These are phyloP conservation scores for Colletotrichum brevisporum DNA, from an alignment of 2,329 filamentous ascomycete genomes.

Conservation along the genomic window DNA sequence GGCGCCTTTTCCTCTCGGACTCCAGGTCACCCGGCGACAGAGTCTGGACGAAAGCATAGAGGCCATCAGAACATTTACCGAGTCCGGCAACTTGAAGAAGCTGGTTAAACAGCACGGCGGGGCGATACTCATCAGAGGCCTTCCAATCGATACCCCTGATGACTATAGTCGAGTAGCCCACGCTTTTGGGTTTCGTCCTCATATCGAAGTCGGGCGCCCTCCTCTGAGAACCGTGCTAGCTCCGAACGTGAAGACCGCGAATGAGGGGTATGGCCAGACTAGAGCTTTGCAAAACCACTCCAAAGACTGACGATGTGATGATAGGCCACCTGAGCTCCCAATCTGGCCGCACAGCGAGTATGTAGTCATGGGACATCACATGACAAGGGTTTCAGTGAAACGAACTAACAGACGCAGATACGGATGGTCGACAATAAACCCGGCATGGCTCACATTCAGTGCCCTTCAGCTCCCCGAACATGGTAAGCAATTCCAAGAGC, in stretches of 20 bases:
- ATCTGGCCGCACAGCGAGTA: constrained; percentile 55
- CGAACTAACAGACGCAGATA: constrained; percentile 41
- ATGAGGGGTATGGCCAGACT: constrained; percentile 48
- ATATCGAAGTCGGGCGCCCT: constrained; percentile 52
- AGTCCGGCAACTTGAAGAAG: constrained; percentile 46
- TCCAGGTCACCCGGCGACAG: constrained; percentile 30
- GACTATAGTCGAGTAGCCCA: constrained; percentile 53
- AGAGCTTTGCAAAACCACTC: not conserved
- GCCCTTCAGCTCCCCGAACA: constrained; percentile 39
- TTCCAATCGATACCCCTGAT: constrained; percentile 49
- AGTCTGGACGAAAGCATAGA: constrained; percentile 39
- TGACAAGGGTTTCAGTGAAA: not conserved
- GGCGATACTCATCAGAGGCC: constrained; percentile 50
- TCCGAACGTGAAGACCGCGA: constrained; percentile 54
- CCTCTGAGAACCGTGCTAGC: constrained; percentile 50
- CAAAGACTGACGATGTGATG: not conserved
- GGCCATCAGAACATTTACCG: constrained; percentile 40
- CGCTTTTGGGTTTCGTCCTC: constrained; percentile 51
- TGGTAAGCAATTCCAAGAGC: constrained; percentile 48
- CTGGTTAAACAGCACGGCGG: constrained; percentile 49
- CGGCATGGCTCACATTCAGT: constrained; percentile 52
- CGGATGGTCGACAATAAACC: constrained; percentile 54
- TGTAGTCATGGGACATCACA: not conserved
- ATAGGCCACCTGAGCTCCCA: constrained; percentile 51
- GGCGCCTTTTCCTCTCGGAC: constrained; percentile 45